phyloP scores from a whole-genome alignment of 2,329 filamentous ascomycete genomes.

The Reticulascus tulasneorum region DNA sequence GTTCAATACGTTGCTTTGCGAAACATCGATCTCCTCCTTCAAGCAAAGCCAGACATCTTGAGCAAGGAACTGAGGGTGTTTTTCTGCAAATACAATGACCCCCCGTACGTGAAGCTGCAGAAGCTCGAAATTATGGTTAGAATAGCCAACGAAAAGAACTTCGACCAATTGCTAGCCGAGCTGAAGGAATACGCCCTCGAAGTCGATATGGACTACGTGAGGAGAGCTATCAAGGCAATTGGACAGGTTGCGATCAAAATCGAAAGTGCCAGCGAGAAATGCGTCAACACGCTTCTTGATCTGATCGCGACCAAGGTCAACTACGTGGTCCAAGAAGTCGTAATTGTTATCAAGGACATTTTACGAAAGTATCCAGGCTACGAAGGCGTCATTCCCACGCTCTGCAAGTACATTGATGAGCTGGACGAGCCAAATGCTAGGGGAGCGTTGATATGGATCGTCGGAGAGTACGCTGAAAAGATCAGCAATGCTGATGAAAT shows the following conservation, averaged over 20 bases:
- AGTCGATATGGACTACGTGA: constrained; percentile 98
- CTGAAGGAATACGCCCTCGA: constrained; percentile 96
- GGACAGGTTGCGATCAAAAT: constrained; percentile 99
- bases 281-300: constrained; percentile 88
- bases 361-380: constrained; percentile 97
- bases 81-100: constrained; percentile 99
- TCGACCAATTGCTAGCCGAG: constrained; percentile 89
- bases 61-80: constrained; percentile 97
- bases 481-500: constrained; percentile 99
- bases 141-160: constrained; percentile 96
- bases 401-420: constrained; percentile 96
- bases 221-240: constrained; percentile 90
- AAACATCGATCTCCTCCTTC: constrained; percentile 92
- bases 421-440: constrained; percentile 90
- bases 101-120: constrained; percentile 93
- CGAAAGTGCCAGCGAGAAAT: constrained; percentile 89
- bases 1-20: constrained; percentile 95
- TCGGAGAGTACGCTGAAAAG: constrained; percentile 98
- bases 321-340: constrained; percentile 96
- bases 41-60: constrained; percentile 93
- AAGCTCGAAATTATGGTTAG: constrained; percentile 99
- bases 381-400: constrained; percentile 92
- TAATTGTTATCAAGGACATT: constrained; percentile 99
- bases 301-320: constrained; percentile 97
- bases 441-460: constrained; percentile 94